Evolutionary conservation across 2,329 filamentous ascomycete genomes (phyloP), one percentile per base, ranked within the genome.

Genomic region (Karstenula rhodostoma): DNA sequence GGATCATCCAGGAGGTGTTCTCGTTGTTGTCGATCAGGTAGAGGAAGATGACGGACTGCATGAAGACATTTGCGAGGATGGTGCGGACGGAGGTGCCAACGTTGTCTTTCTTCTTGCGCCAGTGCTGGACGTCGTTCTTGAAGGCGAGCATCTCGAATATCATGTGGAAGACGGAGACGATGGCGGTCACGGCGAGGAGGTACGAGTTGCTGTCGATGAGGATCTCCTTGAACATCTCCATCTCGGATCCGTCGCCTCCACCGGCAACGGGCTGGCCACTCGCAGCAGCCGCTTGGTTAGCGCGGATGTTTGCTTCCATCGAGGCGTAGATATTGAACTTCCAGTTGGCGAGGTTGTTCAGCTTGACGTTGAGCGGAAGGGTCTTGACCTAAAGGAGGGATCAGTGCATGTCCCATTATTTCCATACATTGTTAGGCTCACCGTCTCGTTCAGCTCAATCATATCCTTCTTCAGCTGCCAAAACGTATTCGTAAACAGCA

Each of bases 81-180:
- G 94, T 96, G 59, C 95, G 93, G 61, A 99, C 91, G 1, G 94
- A 97, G 48, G 97, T 96, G 65, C 95, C 95, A 29, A 99, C 91
- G 60, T 97, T 95, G 82, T 98, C 96, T 85, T 99, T 99, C 90
- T 99, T 99, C 84, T 98, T 97, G 76, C 94, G 92, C 88, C 95
- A 99, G 80, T 99, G 95, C 51, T 93, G 84, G 76, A 99, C 97
- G 76, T 99, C 95, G 75, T 91, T 97, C 73, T 96, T 97, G 83
- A 99, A 99, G 1, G 95, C 95, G 35, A 99, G 86, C 73, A 91
- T 94, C 80, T 99, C 95, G 65, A 99, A 94, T 68, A 99, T 83
- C 86, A 97, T 93, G 81, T 99, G 95, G 42, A 95, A 85, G 59
- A 99, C 86, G 65, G 89, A 94, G 69, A 96, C 95, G 9, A 96